Conservation (phyloP, 495 filamentous ascomycete species). For the Beverwykella pulmonaria region DNA sequence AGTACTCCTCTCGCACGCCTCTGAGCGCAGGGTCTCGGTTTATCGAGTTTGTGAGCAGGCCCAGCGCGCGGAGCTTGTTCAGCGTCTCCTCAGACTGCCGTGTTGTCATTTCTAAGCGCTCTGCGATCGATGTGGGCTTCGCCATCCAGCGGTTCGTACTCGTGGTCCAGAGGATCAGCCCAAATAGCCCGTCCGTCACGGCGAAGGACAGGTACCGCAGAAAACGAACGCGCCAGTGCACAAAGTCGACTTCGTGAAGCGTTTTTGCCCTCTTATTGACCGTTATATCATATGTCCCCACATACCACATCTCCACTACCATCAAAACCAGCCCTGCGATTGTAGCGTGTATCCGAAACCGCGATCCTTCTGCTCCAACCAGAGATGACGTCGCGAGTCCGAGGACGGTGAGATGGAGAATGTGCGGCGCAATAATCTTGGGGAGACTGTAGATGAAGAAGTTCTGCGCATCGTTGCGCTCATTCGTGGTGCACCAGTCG, state of each 20-base stretch:
- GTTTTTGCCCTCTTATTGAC: slow-evolving; percentile 60
- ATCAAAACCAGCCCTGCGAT: slow-evolving; percentile 63
- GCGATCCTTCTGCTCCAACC: slow-evolving; percentile 57
- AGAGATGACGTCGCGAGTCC: slow-evolving; percentile 65
- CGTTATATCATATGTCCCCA: slow-evolving; percentile 63
- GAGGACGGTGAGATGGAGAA: slow-evolving; percentile 70
- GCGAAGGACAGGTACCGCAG: slow-evolving; percentile 63
- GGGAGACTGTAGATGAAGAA: slow-evolving; percentile 86
- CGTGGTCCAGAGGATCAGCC: slow-evolving; percentile 67
- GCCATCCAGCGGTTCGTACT: slow-evolving; percentile 73
- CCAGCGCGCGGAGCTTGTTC: slow-evolving; percentile 57
- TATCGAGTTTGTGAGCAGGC: slow-evolving; percentile 60
- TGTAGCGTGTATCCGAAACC: slow-evolving; percentile 72
- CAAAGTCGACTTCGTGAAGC: slow-evolving; percentile 61
- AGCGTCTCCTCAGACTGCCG: slow-evolving; percentile 51
- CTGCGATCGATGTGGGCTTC: slow-evolving; percentile 53
- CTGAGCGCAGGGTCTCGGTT: slow-evolving; percentile 60
- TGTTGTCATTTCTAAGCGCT: slow-evolving; percentile 52
- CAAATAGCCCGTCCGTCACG: slow-evolving; percentile 62
- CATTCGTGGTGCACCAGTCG: slow-evolving; percentile 69
- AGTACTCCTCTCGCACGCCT: slow-evolving; percentile 59
- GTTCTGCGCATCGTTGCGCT: slow-evolving; percentile 62
- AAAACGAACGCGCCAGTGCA: slow-evolving; percentile 68
- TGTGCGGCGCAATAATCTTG: slow-evolving; percentile 69
- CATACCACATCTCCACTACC: slow-evolving; percentile 64